Base-by-base conservation (phyloP, 257 asterid species). In the Gardenia jasminoides region DNA sequence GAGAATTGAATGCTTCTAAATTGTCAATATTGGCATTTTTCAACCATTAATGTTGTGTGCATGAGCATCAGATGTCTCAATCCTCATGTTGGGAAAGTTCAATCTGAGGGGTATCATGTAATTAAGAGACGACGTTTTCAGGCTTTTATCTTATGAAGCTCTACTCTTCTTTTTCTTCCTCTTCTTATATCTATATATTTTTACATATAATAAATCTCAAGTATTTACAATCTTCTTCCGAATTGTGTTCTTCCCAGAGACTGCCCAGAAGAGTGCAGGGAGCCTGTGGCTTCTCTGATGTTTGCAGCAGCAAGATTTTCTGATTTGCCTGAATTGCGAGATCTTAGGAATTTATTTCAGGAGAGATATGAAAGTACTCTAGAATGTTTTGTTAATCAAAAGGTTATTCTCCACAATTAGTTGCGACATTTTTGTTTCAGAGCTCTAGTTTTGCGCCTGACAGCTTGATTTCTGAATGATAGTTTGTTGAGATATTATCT, bases 251-350 rank as follows among this genome's bases (percentile, higher is more conserved):
- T 81, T 67, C 83, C 71, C 90, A 96, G 99, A 85, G 93, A 86
- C 67, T 96, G 99, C 85, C 98, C 98, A 77, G 99, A 90, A 82
- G 98, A 93, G 81, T 96, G 97, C 89, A 89, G 94, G 85, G 97
- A 92, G 81, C 88, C 89, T 80, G 92, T 93, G 78, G 97, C 95
- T 39, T 91, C 97, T 4, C 80, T 96, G 84, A 90, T 93, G 90
- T 92, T 91, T 90, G 99, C 99, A 79, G 99, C 99, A 70, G 98
- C 99, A 70, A 91, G 99, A 87, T 91, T 96, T 87, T 93, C 98
- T 56, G 98, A 96, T 85, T 86, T 93, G 80, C 99, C 99, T 74
- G 99, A 96, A 85, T 85, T 96, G 74, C 89, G 98, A 75, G 99
- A 96, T 33, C 92, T 96, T 62, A 91, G 99, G 87, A 97, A 93